Conservation (phyloP, 2,329 filamentous ascomycete species). For the Colletotrichum sp. region DNA sequence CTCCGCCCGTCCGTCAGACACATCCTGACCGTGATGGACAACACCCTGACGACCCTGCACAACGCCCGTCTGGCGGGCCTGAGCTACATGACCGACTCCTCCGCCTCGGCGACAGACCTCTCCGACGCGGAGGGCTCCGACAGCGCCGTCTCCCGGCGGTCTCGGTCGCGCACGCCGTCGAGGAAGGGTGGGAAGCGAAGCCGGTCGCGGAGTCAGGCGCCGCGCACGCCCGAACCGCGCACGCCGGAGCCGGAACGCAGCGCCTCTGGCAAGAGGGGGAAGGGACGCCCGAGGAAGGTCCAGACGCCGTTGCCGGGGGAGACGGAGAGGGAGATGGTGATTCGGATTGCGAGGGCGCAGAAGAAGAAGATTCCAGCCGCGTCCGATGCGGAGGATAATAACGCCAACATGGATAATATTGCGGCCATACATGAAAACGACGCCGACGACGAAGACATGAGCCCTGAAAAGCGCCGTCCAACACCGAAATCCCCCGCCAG, state of each 20-base stretch:
- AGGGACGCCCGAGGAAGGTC: conserved; percentile 46
- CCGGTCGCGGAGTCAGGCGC: neutral
- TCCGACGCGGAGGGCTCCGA: conserved; percentile 28
- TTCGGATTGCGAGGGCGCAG: conserved; percentile 51
- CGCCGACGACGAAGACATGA: neutral
- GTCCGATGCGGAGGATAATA: conserved; percentile 23
- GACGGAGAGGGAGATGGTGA: conserved; percentile 48
- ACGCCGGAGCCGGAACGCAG: conserved; percentile 9
- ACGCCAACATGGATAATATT: too few species aligned
- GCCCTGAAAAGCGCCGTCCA: neutral
- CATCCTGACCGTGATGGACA: conserved; percentile 72
- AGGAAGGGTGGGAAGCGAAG: neutral
- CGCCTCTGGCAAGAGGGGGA: conserved; percentile 14
- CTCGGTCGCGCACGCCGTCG: neutral
- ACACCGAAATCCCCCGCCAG: conserved; percentile 11
- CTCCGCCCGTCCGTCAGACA: conserved; percentile 74
- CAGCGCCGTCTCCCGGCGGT: neutral
- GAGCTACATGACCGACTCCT: conserved; percentile 42
- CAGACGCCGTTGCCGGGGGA: conserved; percentile 47
- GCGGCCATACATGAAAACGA: neutral
- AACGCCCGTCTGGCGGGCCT: conserved; percentile 64
- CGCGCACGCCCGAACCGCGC: conserved; percentile 9
- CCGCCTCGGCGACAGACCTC: conserved; percentile 37
- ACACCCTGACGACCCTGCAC: conserved; percentile 73
- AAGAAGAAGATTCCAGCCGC: conserved; percentile 17